Percentiles rank a stretch among this genome's conserved stretches.
Conservation (phyloP, 2,329 filamentous ascomycete genomes). For the Penicillium sp. region DNA sequence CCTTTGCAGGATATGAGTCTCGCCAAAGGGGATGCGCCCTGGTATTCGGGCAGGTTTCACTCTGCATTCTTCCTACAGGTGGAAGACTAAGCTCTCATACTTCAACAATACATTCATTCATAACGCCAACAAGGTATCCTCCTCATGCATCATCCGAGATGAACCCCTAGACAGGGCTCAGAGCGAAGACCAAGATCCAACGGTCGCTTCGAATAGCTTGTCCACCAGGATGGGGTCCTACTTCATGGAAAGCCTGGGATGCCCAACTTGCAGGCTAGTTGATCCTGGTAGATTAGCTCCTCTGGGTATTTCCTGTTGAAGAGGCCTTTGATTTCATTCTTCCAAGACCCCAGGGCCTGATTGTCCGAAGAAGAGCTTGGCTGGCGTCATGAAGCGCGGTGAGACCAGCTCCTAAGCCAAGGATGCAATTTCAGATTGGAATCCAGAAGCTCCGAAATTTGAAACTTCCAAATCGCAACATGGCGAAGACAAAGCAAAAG, state of each 20-base stretch:
- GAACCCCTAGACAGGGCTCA: not conserved
- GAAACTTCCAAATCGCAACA: not conserved
- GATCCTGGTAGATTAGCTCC: not conserved
- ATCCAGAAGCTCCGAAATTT: not conserved
- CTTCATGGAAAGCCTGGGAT: not conserved
- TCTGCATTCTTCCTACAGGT: slow-evolving; percentile 2
- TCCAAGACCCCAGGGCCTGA: not conserved
- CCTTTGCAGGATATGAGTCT: not conserved
- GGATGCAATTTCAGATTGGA: not conserved
- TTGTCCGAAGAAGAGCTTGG: not conserved
- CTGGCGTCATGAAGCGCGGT: not conserved
- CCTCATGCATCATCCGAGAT: not conserved
- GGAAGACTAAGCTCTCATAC: not conserved
- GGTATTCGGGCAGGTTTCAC: not conserved
- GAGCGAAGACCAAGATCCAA: not conserved
- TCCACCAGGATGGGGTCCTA: not conserved
- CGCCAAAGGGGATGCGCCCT: not conserved
- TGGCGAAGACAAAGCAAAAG: not conserved
- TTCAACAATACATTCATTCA: slow-evolving; percentile 3
- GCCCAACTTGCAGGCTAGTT: not conserved
- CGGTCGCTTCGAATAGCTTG: not conserved
- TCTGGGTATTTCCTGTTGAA: not conserved
- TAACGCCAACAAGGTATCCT: not conserved
- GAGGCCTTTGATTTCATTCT: no score
- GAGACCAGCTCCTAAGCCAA: not conserved